These are phyloP conservation scores for Coemansia sp. DNA, from an alignment of 192 early-diverging fungal genomes.

Conservation along the genomic window DNA sequence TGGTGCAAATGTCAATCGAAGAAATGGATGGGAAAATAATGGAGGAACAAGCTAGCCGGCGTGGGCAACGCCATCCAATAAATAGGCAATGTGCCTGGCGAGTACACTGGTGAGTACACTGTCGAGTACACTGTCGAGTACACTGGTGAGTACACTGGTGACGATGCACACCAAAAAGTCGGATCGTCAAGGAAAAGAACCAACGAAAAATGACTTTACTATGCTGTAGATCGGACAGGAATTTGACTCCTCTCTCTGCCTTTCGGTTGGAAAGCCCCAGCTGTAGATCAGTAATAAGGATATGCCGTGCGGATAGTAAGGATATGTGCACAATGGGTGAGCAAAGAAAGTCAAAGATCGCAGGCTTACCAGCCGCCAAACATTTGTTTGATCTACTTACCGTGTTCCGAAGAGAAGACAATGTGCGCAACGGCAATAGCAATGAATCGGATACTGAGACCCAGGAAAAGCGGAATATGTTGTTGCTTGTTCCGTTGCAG, in stretches of 20 bases:
- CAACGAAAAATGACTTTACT: too few relatives aligned
- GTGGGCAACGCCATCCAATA: not conserved
- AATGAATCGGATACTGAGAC: not conserved
- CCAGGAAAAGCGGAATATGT: not conserved
- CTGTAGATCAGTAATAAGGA: too few relatives aligned
- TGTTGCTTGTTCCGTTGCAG: not conserved
- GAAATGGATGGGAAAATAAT: not conserved
- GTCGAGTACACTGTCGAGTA: too few relatives aligned
- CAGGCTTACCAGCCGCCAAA: not conserved
- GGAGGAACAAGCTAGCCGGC: not conserved
- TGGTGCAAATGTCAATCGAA: not conserved
- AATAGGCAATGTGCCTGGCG: not conserved
- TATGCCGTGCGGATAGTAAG: too few relatives aligned
- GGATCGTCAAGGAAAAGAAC: too few relatives aligned
- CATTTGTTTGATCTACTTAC: too few relatives aligned
- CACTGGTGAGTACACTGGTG: not conserved
- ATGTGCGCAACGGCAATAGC: not conserved
- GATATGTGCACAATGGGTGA: too few relatives aligned
- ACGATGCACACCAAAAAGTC: not conserved
- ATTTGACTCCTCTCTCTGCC: too few relatives aligned
- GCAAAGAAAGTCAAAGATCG: too few relatives aligned
- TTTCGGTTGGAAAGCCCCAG: too few relatives aligned
- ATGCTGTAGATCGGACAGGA: too few relatives aligned
- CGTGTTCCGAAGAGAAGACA: not conserved
- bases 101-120: not conserved